A percentile compares a stretch with the other conserved stretches of the same genome.
Conservation (phyloP, 2,329 filamentous ascomycete species). For the Fusarium pseudonygamai region DNA sequence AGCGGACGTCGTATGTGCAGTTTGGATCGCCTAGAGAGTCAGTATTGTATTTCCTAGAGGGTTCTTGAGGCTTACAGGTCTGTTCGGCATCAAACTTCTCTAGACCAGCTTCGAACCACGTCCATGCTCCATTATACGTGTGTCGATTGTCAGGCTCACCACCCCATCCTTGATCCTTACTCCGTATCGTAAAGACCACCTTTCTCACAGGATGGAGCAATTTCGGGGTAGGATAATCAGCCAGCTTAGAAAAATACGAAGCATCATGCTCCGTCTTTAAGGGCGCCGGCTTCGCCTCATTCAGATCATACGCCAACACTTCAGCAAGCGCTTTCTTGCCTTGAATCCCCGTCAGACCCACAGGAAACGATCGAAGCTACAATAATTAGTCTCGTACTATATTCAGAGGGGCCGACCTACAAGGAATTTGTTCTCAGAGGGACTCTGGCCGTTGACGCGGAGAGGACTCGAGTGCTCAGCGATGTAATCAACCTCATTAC, state of each 20-base stretch:
- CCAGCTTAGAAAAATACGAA: slow-evolving; percentile 46
- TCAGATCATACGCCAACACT: slow-evolving; percentile 44
- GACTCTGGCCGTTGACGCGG: slow-evolving; percentile 36
- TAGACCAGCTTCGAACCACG: slow-evolving; percentile 72
- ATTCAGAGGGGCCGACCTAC: slow-evolving; percentile 32
- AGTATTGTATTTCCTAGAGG: neutral
- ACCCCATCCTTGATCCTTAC: slow-evolving; percentile 68
- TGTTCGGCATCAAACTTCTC: slow-evolving; percentile 60
- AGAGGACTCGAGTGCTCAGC: slow-evolving; percentile 36
- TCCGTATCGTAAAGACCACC: slow-evolving; percentile 67
- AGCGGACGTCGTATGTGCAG: slow-evolving; percentile 45
- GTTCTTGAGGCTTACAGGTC: slow-evolving; percentile 37
- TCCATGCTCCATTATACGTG: slow-evolving; percentile 61
- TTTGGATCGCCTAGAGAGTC: slow-evolving; percentile 41
- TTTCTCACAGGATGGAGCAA: slow-evolving; percentile 65
- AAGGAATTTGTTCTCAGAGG: slow-evolving; percentile 47
- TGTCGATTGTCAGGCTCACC: slow-evolving; percentile 45
- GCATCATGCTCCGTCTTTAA: slow-evolving; percentile 42
- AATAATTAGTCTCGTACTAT: no score
- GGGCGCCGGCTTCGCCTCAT: slow-evolving; percentile 43
- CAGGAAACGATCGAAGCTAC: slow-evolving; percentile 51
- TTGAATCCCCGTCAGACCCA: slow-evolving; percentile 48
- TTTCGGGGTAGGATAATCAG: slow-evolving; percentile 51
- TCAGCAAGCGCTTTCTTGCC: slow-evolving; percentile 42
- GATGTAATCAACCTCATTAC: slow-evolving; percentile 45